phyloP scores from a whole-genome alignment of 495 filamentous ascomycete species.

The Annulohypoxylon bovei region DNA sequence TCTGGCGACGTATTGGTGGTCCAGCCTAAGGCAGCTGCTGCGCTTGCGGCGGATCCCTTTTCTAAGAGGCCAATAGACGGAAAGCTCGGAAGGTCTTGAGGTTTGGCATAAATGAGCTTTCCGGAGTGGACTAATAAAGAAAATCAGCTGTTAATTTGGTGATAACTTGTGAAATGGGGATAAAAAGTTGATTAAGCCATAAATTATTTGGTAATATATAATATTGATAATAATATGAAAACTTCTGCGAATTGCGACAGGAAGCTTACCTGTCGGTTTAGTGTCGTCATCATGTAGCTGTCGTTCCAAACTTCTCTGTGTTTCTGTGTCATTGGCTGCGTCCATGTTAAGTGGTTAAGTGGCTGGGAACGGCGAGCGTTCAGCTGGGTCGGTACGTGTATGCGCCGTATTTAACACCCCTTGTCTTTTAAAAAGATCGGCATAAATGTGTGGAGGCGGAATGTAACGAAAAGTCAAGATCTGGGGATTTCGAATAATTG shows the following conservation, averaged over 20 bases:
- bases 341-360: conserved; percentile 36
- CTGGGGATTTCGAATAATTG: conserved; percentile 11
- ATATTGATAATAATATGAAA: conserved; percentile 1
- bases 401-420: conserved; percentile 8
- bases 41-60: conserved; percentile 72
- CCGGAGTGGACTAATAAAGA: conserved; percentile 54
- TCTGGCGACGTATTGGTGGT: conserved; percentile 69
- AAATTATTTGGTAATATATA: background rate
- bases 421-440: conserved; percentile 30
- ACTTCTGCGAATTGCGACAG: conserved; percentile 9
- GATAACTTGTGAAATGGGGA: background rate
- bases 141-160: conserved; percentile 34
- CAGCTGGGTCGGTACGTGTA: conserved; percentile 27
- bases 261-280: conserved; percentile 35
- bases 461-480: conserved; percentile 28
- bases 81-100: conserved; percentile 73
- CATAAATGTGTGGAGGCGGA: conserved; percentile 22
- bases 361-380: conserved; percentile 26
- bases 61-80: conserved; percentile 70
- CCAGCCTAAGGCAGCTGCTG: conserved; percentile 78
- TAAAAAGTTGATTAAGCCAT: background rate
- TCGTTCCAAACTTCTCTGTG: conserved; percentile 28
- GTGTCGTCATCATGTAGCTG: conserved; percentile 42
- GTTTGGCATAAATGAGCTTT: conserved; percentile 72
- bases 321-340: conserved; percentile 31